Conservation (phyloP, 768 basidiomycete species). For the Astraeus odoratus region DNA sequence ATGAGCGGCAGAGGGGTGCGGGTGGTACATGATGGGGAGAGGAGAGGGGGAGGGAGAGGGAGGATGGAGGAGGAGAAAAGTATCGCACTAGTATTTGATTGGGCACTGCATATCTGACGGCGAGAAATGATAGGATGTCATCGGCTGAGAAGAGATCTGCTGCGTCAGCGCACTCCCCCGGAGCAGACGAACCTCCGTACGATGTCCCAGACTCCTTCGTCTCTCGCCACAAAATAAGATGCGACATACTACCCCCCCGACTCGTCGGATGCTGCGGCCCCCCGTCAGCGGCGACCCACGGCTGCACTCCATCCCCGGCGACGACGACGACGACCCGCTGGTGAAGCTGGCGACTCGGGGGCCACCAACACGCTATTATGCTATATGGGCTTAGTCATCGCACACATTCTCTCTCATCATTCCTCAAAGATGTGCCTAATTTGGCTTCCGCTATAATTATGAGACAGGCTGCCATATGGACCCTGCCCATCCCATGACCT, state of each 20-base stretch:
- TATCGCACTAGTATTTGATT: conserved; percentile 17
- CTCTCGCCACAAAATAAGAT: background rate
- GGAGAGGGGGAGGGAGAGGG: conserved; percentile 1
- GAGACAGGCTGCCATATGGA: background rate
- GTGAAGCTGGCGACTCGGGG: no score
- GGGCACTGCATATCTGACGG: conserved; percentile 5
- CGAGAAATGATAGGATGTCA: conserved; percentile 5
- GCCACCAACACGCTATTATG: background rate
- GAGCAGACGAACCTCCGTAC: background rate
- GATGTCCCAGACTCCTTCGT: background rate
- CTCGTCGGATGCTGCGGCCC: background rate
- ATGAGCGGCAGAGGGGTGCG: conserved; percentile 8
- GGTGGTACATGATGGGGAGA: conserved; percentile 8
- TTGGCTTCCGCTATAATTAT: background rate
- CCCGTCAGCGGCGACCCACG: background rate
- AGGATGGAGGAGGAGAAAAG: conserved; percentile 1
- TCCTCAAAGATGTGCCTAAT: background rate
- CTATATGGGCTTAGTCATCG: background rate
- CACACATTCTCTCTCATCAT: background rate
- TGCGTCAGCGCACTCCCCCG: conserved; percentile 7
- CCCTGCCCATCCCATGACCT: background rate
- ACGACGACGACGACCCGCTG: background rate
- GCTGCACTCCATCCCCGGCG: background rate
- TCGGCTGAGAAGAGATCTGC: conserved; percentile 4
- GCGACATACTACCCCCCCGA: background rate